phyloP scores from a whole-genome alignment of 108 stramenopile species.

The Chaetoceros tenuissimus region DNA sequence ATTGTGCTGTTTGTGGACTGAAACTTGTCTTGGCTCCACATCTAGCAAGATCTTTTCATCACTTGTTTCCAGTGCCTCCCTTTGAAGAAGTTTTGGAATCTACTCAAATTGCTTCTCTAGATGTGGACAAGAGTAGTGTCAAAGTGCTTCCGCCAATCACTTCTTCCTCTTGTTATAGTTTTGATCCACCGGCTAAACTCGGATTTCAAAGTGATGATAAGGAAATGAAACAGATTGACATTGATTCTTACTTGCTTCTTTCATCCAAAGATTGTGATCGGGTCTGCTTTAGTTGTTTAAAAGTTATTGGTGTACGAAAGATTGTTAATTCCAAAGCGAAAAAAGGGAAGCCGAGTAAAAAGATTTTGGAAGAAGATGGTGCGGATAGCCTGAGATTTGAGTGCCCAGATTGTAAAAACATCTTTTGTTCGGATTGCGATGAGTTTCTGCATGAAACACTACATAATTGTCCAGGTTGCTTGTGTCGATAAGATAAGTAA shows the following conservation, averaged over 20 bases:
- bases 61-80: slow-evolving; percentile 84
- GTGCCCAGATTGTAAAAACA: slow-evolving; percentile 75
- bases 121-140: neutral
- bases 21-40: slow-evolving; percentile 81
- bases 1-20: slow-evolving; percentile 86
- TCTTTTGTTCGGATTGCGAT: slow-evolving; percentile 88
- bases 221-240: slow-evolving; percentile 23
- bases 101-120: neutral
- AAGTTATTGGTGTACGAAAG: slow-evolving; percentile 25
- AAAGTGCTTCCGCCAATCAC: slow-evolving; percentile 18
- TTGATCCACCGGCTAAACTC: neutral
- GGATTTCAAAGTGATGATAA: neutral
- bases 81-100: slow-evolving; percentile 47
- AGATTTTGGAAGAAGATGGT: slow-evolving; percentile 6
- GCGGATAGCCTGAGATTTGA: slow-evolving; percentile 48
- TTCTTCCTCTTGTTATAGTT: slow-evolving; percentile 15
- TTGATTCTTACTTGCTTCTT: slow-evolving; percentile 23
- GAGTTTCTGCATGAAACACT: slow-evolving; percentile 81
- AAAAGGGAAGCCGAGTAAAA: slow-evolving; percentile 1
- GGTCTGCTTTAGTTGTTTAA: slow-evolving; percentile 67
- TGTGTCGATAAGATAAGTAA: slow-evolving; percentile 6
- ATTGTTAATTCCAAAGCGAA: slow-evolving; percentile 3
- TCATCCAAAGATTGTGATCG: slow-evolving; percentile 32
- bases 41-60: slow-evolving; percentile 85
- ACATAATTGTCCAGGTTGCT: slow-evolving; percentile 91